Conservation (phyloP, 2,329 filamentous ascomycete species). For the Penicillium fuscoglaucum region DNA sequence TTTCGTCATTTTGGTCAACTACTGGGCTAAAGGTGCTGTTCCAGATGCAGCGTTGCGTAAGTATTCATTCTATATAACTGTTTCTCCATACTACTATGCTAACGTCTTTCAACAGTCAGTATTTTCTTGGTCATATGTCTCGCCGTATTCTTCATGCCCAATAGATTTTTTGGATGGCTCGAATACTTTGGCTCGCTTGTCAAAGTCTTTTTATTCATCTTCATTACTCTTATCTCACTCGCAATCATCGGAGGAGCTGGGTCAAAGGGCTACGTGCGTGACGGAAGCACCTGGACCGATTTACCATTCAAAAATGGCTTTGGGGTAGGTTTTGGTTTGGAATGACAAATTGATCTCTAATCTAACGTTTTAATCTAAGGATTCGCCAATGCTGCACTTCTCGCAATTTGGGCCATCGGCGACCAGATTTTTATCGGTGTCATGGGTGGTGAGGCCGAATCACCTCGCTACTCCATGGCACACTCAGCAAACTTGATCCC, state of each 20-base stretch:
- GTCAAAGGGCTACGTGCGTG: conserved; percentile 34
- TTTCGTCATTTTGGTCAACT: conserved; percentile 25
- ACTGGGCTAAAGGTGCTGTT: conserved; percentile 20
- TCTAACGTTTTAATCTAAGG: conserved; percentile 19
- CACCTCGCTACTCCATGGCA: conserved; percentile 37
- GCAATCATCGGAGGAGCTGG: conserved; percentile 45
- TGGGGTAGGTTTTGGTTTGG: background rate
- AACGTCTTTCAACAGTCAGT: conserved; percentile 12
- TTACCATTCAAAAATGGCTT: conserved; percentile 41
- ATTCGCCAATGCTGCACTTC: conserved; percentile 31
- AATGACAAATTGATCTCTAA: too few species aligned
- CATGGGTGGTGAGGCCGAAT: conserved; percentile 38
- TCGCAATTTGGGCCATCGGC: conserved; percentile 34
- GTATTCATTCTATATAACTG: background rate
- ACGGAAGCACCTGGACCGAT: conserved; percentile 35
- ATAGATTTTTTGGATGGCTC: conserved; percentile 39
- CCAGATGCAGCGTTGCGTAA: background rate
- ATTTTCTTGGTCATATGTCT: conserved; percentile 22
- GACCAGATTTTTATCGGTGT: conserved; percentile 38
- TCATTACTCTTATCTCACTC: conserved; percentile 38
- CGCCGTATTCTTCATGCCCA: conserved; percentile 31
- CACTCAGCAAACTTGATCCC: conserved; percentile 32
- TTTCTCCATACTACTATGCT: too few species aligned
- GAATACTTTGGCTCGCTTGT: conserved; percentile 39
- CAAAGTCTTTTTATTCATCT: conserved; percentile 42